phyloP scores from a whole-genome alignment of 1,284 basidiomycete species.

The Macrocystidia cucumis region DNA sequence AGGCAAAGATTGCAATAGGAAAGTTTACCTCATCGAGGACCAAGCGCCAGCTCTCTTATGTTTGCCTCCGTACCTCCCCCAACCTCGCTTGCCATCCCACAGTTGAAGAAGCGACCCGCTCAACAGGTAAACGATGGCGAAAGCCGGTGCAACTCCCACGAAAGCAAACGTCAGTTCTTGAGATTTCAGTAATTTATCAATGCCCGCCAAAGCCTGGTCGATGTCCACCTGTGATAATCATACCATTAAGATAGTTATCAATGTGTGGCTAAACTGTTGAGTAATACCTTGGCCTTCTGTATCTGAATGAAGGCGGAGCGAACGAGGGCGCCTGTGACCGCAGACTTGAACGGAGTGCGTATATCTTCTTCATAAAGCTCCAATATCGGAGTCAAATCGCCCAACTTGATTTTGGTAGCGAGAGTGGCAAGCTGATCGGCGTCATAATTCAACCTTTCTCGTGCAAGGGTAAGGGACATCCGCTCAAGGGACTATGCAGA shows the following conservation, averaged over 20 bases:
- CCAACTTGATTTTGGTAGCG: constrained; percentile 61
- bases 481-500: constrained; percentile 73
- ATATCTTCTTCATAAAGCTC: constrained; percentile 92
- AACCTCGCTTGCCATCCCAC: constrained; percentile 39
- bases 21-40: constrained; percentile 53
- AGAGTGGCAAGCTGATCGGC: constrained; percentile 59
- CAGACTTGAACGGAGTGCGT: constrained; percentile 78
- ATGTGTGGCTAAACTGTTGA: not conserved
- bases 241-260: constrained; percentile 1
- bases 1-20: not conserved
- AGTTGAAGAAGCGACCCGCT: constrained; percentile 24
- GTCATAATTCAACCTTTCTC: constrained; percentile 68
- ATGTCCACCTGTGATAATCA: constrained; percentile 68
- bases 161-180: constrained; percentile 98
- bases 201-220: constrained; percentile 77
- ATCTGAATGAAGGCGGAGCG: constrained; percentile 89
- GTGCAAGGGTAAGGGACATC: constrained; percentile 84
- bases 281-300: constrained; percentile 90
- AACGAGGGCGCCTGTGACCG: constrained; percentile 75
- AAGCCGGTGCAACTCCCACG: constrained; percentile 89
- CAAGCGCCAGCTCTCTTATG: constrained; percentile 42
- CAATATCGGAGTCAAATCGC: constrained; percentile 86
- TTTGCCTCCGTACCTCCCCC: constrained; percentile 45
- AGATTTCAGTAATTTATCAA: constrained; percentile 89
- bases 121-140: constrained; percentile 74